Base-by-base conservation (phyloP, 768 basidiomycete species). In the Phlebiopsis flavidoalba region DNA sequence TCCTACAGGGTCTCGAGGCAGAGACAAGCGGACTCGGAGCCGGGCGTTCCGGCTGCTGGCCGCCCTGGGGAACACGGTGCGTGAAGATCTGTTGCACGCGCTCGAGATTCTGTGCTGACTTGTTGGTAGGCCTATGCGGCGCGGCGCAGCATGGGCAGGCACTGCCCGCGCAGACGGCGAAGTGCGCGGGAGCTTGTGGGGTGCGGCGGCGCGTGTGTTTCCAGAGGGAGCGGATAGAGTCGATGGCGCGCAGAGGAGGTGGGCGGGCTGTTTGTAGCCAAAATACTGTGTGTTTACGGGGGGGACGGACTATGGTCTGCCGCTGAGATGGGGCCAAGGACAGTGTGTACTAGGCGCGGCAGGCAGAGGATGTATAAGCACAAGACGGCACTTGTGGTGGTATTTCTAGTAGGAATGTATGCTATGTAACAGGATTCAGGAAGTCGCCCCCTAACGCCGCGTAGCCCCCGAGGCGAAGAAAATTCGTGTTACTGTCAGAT, bases 51-150 rank as follows among this genome's bases (percentile, higher is more conserved):
- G 91, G 37, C 77, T 83, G 8, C 74, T 86, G 11, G 88, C 90
- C 31, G 90, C 83, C 5, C 76, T 93, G 11, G 91, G 91, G 22
- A 91, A 93, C 70, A 70, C 83, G 35, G 91, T 91, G 37, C n/a
- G 48, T 47, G 36, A 21, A 57, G 17, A 17, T 43, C 40, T 17
- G 40, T 12, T 3, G 40, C 19, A 31, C 47, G 14, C 45, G 24
- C 21, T 19, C 14, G 10, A 22, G n/a, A 40, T 17, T 31, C 22
- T 55, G 21, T 14, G 5, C 3, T 17, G 22, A 19, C 14, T 12
- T 17, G 19, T 46, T 56, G 37, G 15, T 50, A 91, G 88, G 73
- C 81, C 4, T 77, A 81, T 64, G 77, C 78, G 4, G 74, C 78
- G 26, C 83, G 77, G 65, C n/a, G n/a, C 71, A 69, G 48, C 73